A percentile compares a stretch with the other conserved stretches of the same genome.
Conservation (phyloP, 1,284 basidiomycete species). For the Trichosporon sp. region DNA sequence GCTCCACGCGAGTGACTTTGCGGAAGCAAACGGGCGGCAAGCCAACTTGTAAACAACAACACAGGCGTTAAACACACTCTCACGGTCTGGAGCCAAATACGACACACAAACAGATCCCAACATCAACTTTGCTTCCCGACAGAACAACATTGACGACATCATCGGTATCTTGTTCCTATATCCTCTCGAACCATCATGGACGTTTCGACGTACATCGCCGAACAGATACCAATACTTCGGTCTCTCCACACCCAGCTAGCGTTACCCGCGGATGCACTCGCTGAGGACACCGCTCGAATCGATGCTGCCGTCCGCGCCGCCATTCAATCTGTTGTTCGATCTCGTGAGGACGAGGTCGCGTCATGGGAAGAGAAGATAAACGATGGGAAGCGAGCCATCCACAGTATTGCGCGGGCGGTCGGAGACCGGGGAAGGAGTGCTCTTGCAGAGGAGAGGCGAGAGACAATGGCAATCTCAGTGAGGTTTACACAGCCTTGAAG, state of each 20-base stretch:
- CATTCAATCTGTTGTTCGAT: slow-evolving; percentile 36
- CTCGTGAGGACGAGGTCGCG: slow-evolving; percentile 44
- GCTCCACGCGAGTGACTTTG: slow-evolving; percentile 21
- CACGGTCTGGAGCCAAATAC: slow-evolving; percentile 1
- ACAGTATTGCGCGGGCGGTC: slow-evolving; percentile 32
- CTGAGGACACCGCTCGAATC: slow-evolving; percentile 37
- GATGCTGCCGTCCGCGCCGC: slow-evolving; percentile 41
- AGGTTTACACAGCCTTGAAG: neutral
- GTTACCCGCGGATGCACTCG: slow-evolving; percentile 33
- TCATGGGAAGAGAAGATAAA: slow-evolving; percentile 36
- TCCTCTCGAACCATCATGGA: slow-evolving; percentile 23
- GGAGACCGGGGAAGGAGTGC: slow-evolving; percentile 38
- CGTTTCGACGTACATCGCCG: slow-evolving; percentile 37
- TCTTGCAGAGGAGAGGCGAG: slow-evolving; percentile 25
- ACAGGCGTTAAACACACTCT: neutral
- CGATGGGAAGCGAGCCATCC: slow-evolving; percentile 28
- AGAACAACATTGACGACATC: neutral
- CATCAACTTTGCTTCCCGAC: neutral
- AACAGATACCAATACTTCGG: slow-evolving; percentile 41
- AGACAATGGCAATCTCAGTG: slow-evolving; percentile 15
- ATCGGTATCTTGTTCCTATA: neutral
- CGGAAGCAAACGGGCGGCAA: neutral
- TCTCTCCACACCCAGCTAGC: slow-evolving; percentile 40
- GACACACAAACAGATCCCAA: neutral
- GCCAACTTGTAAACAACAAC: slow-evolving; percentile 11